Evolutionary conservation across 2,329 filamentous ascomycete genomes (phyloP), one percentile per base, ranked within the genome.

Genomic region (Phaeosphaeriaceae sp.): DNA sequence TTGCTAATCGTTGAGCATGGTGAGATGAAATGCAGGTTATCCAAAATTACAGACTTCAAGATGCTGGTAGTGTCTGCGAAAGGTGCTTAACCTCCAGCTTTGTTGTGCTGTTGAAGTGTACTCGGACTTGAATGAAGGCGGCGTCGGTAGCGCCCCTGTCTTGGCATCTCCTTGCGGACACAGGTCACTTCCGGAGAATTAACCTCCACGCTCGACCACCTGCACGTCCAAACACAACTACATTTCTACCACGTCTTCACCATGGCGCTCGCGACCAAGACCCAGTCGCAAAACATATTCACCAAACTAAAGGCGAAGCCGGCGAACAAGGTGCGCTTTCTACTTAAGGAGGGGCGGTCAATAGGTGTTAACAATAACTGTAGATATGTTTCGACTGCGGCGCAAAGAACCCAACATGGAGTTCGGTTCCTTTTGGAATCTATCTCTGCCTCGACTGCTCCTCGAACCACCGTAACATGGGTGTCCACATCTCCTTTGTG

Each of bases 401-500:
- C 77, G 91, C 93, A 73, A 98, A 98, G 82, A 97, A 97, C 76
- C 95, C 95, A 62, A 98, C 95, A 58, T 99, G 95, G 95, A 96
- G 93, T 7, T 98, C 94, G 7, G 93, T 97, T 31, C 93, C 94
- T 11, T 93, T 99, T 65, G 95, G 92, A 75, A 98, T 99, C 78
- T 99, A 98, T 78, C 88, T 99, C 21, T 99, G 95, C 76, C 89
- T 99, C 72, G 95, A 99, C 82, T 99, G 95, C 83, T 97, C 94
- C 44, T 91, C 94, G 56, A 93, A 97, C 79, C 95, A 99, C 80
- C 90, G 95, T 71, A 98, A 98, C 80, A 89, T 99, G 72, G 95
- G 95, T 79, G 94, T 98, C 60, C 95, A 99, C 81, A 97, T 99
- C 81, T 97, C 94, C 70, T 99, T 99, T 84, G 95, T 99, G 73